Percentiles rank a stretch among this genome's conserved stretches.
Evolutionary conservation across 805 yeast species (phyloP).

Genomic region (Yarrowia keelungensis): DNA sequence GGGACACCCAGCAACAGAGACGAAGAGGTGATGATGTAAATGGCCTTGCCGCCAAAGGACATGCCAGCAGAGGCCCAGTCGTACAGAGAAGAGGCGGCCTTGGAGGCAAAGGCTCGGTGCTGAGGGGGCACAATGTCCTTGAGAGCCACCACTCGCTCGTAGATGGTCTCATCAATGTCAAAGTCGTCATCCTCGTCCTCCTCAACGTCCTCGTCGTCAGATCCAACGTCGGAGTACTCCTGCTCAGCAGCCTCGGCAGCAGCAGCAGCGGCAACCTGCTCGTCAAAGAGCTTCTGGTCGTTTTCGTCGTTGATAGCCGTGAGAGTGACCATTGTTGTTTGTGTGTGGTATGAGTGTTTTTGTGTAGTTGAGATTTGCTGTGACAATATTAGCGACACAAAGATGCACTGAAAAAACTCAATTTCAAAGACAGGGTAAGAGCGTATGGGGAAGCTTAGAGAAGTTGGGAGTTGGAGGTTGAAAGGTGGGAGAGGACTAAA

Average conservation of each 20-base stretch:
- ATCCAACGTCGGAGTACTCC: slow-evolving; percentile 62
- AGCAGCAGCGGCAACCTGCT: slow-evolving; percentile 48
- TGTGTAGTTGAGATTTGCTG: slow-evolving; percentile 12
- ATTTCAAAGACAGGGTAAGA: slow-evolving; percentile 32
- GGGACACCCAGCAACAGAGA: slow-evolving; percentile 92
- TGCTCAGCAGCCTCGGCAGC: slow-evolving; percentile 52
- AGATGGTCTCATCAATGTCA: slow-evolving; percentile 77
- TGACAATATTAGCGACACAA: slow-evolving; percentile 12
- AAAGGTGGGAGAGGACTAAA: neutral
- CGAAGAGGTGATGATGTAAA: slow-evolving; percentile 88
- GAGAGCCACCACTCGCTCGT: slow-evolving; percentile 88
- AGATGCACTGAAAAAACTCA: slow-evolving; percentile 33
- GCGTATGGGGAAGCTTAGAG: slow-evolving; percentile 25
- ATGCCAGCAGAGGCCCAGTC: slow-evolving; percentile 56
- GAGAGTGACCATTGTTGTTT: slow-evolving; percentile 68
- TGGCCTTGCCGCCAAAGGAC: slow-evolving; percentile 70
- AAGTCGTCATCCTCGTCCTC: slow-evolving; percentile 74
- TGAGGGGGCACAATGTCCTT: slow-evolving; percentile 90
- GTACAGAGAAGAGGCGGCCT: slow-evolving; percentile 49
- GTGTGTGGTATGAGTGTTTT: slow-evolving; percentile 12
- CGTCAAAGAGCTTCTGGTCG: slow-evolving; percentile 51
- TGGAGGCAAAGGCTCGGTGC: slow-evolving; percentile 64
- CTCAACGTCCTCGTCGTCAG: slow-evolving; percentile 58
- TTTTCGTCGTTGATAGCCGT: slow-evolving; percentile 64
- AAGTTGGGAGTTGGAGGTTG: neutral